These are phyloP conservation scores for Ramularia endophylla DNA, from an alignment of 2,329 filamentous ascomycete species.

Conservation along the genomic window DNA sequence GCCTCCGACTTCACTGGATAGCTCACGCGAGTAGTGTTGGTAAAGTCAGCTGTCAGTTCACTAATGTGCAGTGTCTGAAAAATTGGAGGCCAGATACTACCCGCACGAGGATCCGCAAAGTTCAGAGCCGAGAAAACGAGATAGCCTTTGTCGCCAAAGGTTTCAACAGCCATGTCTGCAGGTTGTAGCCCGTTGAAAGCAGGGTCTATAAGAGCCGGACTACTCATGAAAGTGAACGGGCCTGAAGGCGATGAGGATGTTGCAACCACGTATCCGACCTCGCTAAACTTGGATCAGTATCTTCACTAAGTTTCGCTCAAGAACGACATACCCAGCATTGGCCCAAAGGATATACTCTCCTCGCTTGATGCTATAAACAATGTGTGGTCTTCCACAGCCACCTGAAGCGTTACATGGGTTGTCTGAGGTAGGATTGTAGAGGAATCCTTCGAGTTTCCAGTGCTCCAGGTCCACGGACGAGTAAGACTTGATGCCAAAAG, in stretches of 20 bases:
- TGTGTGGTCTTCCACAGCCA: too few relatives aligned
- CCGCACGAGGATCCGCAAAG: conserved; percentile 17
- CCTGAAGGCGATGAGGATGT: conserved; percentile 18
- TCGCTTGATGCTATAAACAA: too few relatives aligned
- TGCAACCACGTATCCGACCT: too few relatives aligned
- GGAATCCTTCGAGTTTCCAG: conserved; percentile 23
- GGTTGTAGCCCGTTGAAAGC: conserved; percentile 16
- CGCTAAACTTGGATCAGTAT: too few relatives aligned
- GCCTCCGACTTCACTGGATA: too few relatives aligned
- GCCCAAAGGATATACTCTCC: too few relatives aligned
- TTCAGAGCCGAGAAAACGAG: conserved; percentile 22
- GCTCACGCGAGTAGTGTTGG: conserved; percentile 18
- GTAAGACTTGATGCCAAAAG: conserved; percentile 24
- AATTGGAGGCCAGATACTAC: conserved; percentile 21
- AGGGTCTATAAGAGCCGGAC: conserved; percentile 16
- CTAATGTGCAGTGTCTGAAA: conserved; percentile 21
- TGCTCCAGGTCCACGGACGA: conserved; percentile 17
- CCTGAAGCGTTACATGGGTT: conserved; percentile 12
- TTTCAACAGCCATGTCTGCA: conserved; percentile 20
- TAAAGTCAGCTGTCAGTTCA: conserved; percentile 14
- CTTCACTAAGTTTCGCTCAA: too few relatives aligned
- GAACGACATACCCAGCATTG: too few relatives aligned
- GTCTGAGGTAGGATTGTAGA: conserved; percentile 13
- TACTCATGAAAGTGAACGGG: conserved; percentile 16
- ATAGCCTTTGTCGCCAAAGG: conserved; percentile 16